Percentiles rank a stretch among this genome's conserved stretches.
These are phyloP conservation scores for Pseudogymnoascus sp. DNA, from an alignment of 2,329 filamentous ascomycete genomes.

Conservation along the genomic window DNA sequence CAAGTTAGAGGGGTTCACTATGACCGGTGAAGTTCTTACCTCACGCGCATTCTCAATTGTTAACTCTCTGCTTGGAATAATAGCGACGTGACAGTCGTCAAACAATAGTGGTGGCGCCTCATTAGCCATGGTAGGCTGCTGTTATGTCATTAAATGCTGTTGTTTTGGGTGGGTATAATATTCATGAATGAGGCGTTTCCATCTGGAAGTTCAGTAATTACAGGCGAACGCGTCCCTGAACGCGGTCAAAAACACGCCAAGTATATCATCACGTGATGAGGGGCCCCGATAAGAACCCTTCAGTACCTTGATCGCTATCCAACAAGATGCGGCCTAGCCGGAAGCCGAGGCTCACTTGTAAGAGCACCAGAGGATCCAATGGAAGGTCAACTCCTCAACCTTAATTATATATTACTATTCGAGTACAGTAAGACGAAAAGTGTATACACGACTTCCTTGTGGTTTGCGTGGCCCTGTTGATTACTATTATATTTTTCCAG, in stretches of 20 bases:
- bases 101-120: slow-evolving; percentile 16
- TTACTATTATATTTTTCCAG: neutral
- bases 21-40: neutral
- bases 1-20: neutral
- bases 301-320: neutral
- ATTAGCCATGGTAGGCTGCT: neutral
- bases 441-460: neutral
- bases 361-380: neutral
- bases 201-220: slow-evolving; percentile 3
- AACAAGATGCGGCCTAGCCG: neutral
- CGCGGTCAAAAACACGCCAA: slow-evolving; percentile 4
- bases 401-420: neutral
- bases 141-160: neutral
- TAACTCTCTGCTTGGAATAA: slow-evolving; percentile 21
- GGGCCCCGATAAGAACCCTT: neutral
- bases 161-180: slow-evolving; percentile 3
- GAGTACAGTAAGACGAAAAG: neutral
- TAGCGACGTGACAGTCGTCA: slow-evolving; percentile 21
- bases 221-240: slow-evolving; percentile 1
- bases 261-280: neutral
- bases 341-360: slow-evolving; percentile 2
- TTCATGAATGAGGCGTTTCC: neutral
- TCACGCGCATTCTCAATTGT: slow-evolving; percentile 7
- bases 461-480: neutral
- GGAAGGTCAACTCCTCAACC: neutral